A percentile compares a stretch with the other conserved stretches of the same genome.
phyloP scores from a whole-genome alignment of 805 yeast species.

The Wilhelminamyces savonicus region DNA sequence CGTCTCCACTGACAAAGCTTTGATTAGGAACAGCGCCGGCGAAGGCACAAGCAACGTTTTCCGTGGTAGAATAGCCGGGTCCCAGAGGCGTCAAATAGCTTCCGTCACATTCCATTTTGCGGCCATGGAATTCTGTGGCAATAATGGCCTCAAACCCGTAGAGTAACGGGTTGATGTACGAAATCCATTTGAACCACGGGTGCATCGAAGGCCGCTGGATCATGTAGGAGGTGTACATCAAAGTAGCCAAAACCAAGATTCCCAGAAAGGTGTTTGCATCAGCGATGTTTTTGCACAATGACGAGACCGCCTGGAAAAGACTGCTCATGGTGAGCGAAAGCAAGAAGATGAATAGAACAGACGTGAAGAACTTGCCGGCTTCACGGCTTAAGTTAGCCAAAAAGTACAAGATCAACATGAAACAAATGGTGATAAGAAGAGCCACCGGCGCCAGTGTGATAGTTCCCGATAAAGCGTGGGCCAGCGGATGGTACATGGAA shows the following conservation, averaged over 20 bases:
- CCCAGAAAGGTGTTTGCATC: constrained; percentile 53
- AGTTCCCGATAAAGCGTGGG: constrained; percentile 19
- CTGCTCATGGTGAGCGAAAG: constrained; percentile 48
- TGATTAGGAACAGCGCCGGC: constrained; percentile 13
- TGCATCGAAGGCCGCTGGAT: constrained; percentile 29
- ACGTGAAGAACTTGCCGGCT: constrained; percentile 52
- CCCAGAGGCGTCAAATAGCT: constrained; percentile 17
- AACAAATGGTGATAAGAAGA: constrained; percentile 41
- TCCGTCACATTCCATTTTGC: constrained; percentile 19
- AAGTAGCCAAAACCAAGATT: constrained; percentile 30
- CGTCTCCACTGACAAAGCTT: constrained; percentile 19
- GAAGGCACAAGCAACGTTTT: constrained; percentile 12
- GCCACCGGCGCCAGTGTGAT: constrained; percentile 15
- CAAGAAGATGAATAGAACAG: constrained; percentile 39
- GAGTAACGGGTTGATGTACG: constrained; percentile 28
- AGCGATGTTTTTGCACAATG: constrained; percentile 45
- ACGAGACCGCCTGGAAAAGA: constrained; percentile 48
- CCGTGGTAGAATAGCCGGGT: constrained; percentile 15
- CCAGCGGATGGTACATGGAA: constrained; percentile 23
- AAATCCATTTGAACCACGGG: constrained; percentile 31
- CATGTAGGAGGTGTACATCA: constrained; percentile 24
- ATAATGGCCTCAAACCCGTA: constrained; percentile 24
- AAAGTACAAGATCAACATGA: constrained; percentile 50
- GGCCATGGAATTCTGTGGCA: constrained; percentile 24
- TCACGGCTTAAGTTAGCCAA: constrained; percentile 44